These are phyloP conservation scores for Colletotrichum spinosum DNA, from an alignment of 2,329 filamentous ascomycete species.

Conservation along the genomic window DNA sequence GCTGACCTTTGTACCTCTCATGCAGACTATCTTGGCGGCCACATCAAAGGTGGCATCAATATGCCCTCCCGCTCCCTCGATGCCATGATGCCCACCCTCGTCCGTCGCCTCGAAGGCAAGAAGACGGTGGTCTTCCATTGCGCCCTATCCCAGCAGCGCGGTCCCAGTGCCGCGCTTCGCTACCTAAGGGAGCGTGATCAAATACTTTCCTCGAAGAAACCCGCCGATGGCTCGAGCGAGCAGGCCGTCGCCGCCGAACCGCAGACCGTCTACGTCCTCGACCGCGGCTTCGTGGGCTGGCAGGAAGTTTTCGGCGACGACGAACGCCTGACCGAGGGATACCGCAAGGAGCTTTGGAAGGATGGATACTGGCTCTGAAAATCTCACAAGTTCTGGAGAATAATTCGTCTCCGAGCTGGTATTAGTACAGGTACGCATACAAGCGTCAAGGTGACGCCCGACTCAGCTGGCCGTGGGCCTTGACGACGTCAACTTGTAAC, in stretches of 20 bases:
- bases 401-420: background rate
- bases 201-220: slow-evolving; percentile 43
- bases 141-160: slow-evolving; percentile 89
- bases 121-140: slow-evolving; percentile 95
- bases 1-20: background rate
- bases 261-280: slow-evolving; percentile 85
- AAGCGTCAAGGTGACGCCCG: background rate
- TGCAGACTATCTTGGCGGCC: slow-evolving; percentile 88
- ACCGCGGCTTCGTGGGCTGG: slow-evolving; percentile 89
- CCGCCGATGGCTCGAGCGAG: slow-evolving; percentile 16
- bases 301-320: slow-evolving; percentile 86
- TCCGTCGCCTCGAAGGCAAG: slow-evolving; percentile 80
- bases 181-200: slow-evolving; percentile 80
- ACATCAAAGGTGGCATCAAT: slow-evolving; percentile 83
- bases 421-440: background rate
- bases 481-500: no score
- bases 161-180: slow-evolving; percentile 83
- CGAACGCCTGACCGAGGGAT: slow-evolving; percentile 83
- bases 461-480: no score
- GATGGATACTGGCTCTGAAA: slow-evolving; percentile 58
- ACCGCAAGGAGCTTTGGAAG: slow-evolving; percentile 86
- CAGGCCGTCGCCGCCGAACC: slow-evolving; percentile 35
- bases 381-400: background rate
- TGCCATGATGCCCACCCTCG: slow-evolving; percentile 82
- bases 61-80: slow-evolving; percentile 81